Evolutionary conservation across 495 filamentous ascomycete species (phyloP).

Genomic region (Chaetomium cochliodes): DNA sequence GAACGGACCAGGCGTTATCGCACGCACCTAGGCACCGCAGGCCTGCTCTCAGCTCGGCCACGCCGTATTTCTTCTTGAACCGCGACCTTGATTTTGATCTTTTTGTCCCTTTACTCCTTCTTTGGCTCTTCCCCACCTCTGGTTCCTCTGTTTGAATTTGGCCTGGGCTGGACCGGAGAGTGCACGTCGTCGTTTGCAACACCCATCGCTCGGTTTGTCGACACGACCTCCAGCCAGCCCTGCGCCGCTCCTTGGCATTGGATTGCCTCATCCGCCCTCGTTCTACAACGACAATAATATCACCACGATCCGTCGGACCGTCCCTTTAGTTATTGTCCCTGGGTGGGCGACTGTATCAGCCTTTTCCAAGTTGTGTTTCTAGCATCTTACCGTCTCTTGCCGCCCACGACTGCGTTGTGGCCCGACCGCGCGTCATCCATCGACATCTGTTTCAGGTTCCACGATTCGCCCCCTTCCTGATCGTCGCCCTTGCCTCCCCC

Average conservation of each 20-base stretch:
- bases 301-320: background rate
- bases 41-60: background rate
- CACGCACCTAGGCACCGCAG: too few relatives aligned
- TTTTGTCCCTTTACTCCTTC: background rate
- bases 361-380: background rate
- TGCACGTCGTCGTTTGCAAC: background rate
- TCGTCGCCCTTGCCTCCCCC: background rate
- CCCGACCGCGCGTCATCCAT: constrained; percentile 3
- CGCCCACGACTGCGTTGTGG: background rate
- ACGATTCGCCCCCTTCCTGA: background rate
- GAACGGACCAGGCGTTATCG: background rate
- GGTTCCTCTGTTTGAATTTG: background rate
- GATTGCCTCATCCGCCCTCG: constrained; percentile 29
- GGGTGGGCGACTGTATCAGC: background rate
- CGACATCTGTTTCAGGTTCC: constrained; percentile 1
- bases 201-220: background rate
- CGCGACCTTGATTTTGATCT: background rate
- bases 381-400: background rate
- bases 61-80: background rate
- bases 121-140: background rate
- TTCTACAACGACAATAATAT: constrained; percentile 27
- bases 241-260: constrained; percentile 32
- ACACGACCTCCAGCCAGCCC: constrained; percentile 1
- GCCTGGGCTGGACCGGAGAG: constrained; percentile 8
- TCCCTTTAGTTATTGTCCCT: background rate